phyloP scores from a whole-genome alignment of 2,329 filamentous ascomycete genomes.

The Cercospora nicotianae region DNA sequence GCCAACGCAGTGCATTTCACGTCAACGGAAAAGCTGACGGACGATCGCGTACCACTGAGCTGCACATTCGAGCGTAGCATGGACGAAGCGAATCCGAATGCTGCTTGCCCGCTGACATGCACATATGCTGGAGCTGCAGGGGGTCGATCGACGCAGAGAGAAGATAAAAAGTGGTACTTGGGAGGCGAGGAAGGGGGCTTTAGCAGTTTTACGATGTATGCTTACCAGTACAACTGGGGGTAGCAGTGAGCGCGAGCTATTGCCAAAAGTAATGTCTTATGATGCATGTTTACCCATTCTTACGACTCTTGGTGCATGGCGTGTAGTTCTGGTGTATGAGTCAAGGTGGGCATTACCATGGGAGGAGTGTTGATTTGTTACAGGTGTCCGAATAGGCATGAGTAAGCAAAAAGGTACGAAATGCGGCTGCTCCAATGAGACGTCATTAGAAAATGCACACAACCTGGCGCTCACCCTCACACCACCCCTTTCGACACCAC shows the following conservation, averaged over 20 bases:
- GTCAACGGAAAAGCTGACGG: not conserved
- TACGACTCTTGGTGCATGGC: not conserved
- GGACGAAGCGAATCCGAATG: slow-evolving; percentile 1
- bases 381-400: not conserved
- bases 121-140: slow-evolving; percentile 6
- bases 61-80: not conserved
- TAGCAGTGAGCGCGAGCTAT: not conserved
- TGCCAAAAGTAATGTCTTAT: not conserved
- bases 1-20: not conserved
- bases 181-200: slow-evolving; percentile 1
- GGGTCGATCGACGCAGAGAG: not conserved
- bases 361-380: not conserved
- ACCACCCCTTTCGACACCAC: not conserved
- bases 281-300: not conserved
- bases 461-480: not conserved
- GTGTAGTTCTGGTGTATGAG: not conserved
- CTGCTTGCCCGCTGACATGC: slow-evolving; percentile 10
- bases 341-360: not conserved
- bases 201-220: slow-evolving; percentile 7
- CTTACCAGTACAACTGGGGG: slow-evolving; percentile 5
- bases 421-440: not conserved
- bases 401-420: slow-evolving; percentile 5
- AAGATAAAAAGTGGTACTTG: slow-evolving; percentile 1
- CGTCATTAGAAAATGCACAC: slow-evolving; percentile 1
- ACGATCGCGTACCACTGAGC: not conserved